Evolutionary conservation across 768 basidiomycete species (phyloP).

Genomic region (Mycena sanguinolenta): DNA sequence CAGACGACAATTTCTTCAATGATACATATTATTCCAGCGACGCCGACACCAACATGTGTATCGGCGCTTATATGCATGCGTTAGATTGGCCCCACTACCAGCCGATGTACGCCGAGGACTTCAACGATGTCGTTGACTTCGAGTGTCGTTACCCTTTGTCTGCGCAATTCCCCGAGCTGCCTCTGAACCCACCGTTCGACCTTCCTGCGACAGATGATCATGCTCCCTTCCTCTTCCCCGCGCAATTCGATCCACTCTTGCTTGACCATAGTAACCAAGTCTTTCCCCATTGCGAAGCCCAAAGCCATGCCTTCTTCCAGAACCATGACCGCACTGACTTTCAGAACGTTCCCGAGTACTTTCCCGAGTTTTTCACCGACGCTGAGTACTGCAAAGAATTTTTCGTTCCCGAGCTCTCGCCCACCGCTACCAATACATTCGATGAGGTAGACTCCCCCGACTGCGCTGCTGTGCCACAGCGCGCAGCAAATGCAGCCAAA

Average conservation of each 20-base stretch:
- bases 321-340: slow-evolving; percentile 5
- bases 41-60: neutral
- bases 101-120: slow-evolving; percentile 11
- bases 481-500: neutral
- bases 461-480: neutral
- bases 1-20: slow-evolving; percentile 21
- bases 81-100: slow-evolving; percentile 10
- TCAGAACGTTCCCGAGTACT: slow-evolving; percentile 10
- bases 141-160: slow-evolving; percentile 14
- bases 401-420: neutral
- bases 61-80: neutral
- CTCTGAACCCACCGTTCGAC: neutral
- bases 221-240: neutral
- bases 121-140: neutral
- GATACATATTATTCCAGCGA: slow-evolving; percentile 21
- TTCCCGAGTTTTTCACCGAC: slow-evolving; percentile 9
- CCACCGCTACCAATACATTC: neutral
- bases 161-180: slow-evolving; percentile 12
- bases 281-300: neutral
- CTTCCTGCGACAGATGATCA: neutral
- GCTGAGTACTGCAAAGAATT: slow-evolving; percentile 10
- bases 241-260: neutral
- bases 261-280: slow-evolving; percentile 5
- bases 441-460: neutral
- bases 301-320: neutral